Conservation (phyloP, 257 asterid genomes). For the Rehmannia glutinosa region DNA sequence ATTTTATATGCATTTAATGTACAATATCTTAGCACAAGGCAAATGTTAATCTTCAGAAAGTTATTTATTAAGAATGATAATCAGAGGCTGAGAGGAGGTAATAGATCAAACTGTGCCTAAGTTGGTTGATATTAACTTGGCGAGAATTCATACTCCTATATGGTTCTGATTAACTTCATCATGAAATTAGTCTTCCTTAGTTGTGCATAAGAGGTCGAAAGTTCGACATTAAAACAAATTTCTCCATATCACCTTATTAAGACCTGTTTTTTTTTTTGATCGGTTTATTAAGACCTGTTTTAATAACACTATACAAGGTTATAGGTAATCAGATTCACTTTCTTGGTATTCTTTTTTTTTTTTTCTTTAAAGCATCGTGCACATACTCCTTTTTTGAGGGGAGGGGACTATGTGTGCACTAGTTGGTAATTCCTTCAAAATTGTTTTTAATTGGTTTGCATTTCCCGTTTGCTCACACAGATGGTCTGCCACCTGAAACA, state of each 20-base stretch:
- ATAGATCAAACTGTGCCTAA: not conserved
- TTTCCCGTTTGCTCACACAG: conserved; percentile 24
- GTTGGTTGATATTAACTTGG: not conserved
- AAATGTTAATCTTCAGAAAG: not conserved
- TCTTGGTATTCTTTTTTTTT: not conserved
- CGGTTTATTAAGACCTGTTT: too few species aligned
- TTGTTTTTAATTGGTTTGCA: not conserved
- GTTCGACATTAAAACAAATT: not conserved
- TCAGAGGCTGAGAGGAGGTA: not conserved
- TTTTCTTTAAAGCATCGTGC: not conserved
- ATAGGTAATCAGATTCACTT: not conserved
- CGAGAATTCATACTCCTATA: not conserved
- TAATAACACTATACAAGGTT: not conserved
- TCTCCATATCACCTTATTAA: not conserved
- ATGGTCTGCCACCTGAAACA: conserved; percentile 27
- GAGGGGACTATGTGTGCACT: not conserved
- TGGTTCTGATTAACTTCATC: not conserved
- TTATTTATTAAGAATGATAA: not conserved
- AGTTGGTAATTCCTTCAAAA: not conserved
- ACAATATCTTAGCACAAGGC: not conserved
- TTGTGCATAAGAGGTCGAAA: not conserved
- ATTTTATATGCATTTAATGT: not conserved
- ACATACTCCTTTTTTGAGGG: not conserved
- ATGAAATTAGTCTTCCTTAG: not conserved
- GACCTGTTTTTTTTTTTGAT: not conserved